Conservation (phyloP, 192 early-diverging fungal species). For the Coemansia sp. region DNA sequence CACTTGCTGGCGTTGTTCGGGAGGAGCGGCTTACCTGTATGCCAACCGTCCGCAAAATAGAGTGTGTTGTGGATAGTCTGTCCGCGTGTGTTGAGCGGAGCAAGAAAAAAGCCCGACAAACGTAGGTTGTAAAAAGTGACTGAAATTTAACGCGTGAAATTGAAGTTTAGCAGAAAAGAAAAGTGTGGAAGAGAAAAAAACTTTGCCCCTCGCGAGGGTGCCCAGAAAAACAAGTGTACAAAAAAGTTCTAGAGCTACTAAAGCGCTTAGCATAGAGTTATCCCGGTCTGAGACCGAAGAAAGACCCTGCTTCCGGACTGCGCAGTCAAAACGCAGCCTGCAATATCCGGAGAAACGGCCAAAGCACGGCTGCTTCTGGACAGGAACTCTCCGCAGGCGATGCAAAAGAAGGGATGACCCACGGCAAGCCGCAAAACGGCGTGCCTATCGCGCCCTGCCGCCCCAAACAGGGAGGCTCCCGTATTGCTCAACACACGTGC, state of each 20-base stretch:
- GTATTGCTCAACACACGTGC: no score
- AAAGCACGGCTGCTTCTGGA: slow-evolving; percentile 10
- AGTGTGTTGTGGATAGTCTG: background rate
- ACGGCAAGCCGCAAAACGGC: slow-evolving; percentile 9
- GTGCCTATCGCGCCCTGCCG: background rate
- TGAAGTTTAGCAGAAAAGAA: slow-evolving; percentile 5
- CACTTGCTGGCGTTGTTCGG: background rate
- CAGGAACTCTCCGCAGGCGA: slow-evolving; percentile 6
- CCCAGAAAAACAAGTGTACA: slow-evolving; percentile 14
- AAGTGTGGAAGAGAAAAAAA: slow-evolving; percentile 8
- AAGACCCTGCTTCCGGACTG: slow-evolving; percentile 5
- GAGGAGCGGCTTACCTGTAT: background rate
- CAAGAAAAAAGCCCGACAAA: background rate
- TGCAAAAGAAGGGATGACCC: slow-evolving; percentile 1
- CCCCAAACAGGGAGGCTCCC: no score
- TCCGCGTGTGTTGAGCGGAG: background rate
- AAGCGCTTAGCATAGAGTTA: background rate
- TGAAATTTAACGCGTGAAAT: slow-evolving; percentile 9
- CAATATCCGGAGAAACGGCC: slow-evolving; percentile 8
- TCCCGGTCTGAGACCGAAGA: slow-evolving; percentile 10
- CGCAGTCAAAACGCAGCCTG: slow-evolving; percentile 15
- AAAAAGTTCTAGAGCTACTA: background rate
- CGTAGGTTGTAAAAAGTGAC: slow-evolving; percentile 7
- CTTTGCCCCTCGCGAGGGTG: background rate
- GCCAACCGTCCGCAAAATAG: background rate